Conservation (phyloP, 768 basidiomycete genomes). For the Pulveroboletus sp. region DNA sequence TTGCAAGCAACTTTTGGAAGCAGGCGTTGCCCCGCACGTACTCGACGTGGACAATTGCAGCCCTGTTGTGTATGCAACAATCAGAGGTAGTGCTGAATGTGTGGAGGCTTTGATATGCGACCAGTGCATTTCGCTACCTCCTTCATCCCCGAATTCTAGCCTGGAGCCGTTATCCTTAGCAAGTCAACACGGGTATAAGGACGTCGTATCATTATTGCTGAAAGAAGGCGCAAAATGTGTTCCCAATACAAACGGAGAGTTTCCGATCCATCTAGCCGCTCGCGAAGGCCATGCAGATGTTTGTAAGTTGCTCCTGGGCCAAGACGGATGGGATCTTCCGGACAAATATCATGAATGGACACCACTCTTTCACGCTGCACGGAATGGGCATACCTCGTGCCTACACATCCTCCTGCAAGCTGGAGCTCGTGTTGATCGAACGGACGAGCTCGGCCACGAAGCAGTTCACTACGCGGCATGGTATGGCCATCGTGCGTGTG, state of each 20-base stretch:
- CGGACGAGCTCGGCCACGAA: slow-evolving; percentile 81
- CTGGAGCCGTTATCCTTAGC: slow-evolving; percentile 87
- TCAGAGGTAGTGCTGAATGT: slow-evolving; percentile 78
- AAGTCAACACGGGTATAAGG: slow-evolving; percentile 82
- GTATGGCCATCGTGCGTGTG: slow-evolving; percentile 80
- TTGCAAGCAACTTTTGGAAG: slow-evolving; percentile 72
- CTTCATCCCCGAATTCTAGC: slow-evolving; percentile 56
- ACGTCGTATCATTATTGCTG: slow-evolving; percentile 75
- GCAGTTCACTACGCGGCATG: slow-evolving; percentile 95
- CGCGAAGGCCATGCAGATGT: slow-evolving; percentile 87
- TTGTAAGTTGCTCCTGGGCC: slow-evolving; percentile 68
- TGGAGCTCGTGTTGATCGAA: slow-evolving; percentile 67
- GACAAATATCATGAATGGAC: slow-evolving; percentile 99
- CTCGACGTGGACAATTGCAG: slow-evolving; percentile 93
- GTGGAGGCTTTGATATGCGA: slow-evolving; percentile 77
- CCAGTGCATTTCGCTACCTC: slow-evolving; percentile 61
- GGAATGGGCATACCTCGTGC: slow-evolving; percentile 74
- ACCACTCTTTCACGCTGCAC: slow-evolving; percentile 91
- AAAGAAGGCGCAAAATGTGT: slow-evolving; percentile 71
- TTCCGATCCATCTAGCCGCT: slow-evolving; percentile 93
- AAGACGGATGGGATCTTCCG: slow-evolving; percentile 76
- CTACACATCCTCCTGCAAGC: slow-evolving; percentile 76
- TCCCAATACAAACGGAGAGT: slow-evolving; percentile 94
- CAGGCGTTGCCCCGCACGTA: slow-evolving; percentile 58
- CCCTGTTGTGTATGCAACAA: slow-evolving; percentile 90